Evolutionary conservation across 805 yeast species (phyloP).

Genomic region (Candida alai): DNA sequence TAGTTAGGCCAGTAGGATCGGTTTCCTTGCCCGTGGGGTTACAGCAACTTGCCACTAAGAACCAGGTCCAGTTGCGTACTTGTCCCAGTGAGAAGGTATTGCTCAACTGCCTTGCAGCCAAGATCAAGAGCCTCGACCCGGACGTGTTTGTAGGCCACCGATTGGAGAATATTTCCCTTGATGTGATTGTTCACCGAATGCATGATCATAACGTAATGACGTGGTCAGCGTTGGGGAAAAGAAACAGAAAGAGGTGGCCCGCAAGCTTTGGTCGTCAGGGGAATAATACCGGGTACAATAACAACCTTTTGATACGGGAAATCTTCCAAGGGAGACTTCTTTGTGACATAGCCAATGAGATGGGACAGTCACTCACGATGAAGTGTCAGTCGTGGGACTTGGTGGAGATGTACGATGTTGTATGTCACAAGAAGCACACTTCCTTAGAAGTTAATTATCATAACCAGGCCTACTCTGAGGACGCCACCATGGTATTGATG

Average conservation of each 20-base stretch:
- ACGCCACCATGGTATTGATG: slow-evolving; percentile 61
- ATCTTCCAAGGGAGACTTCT: slow-evolving; percentile 80
- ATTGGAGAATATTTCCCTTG: slow-evolving; percentile 73
- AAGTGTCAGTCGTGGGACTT: slow-evolving; percentile 95
- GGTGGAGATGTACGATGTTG: slow-evolving; percentile 82
- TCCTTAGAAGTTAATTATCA: slow-evolving; percentile 73
- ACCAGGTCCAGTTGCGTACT: slow-evolving; percentile 47
- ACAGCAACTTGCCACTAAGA: slow-evolving; percentile 53
- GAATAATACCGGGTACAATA: slow-evolving; percentile 30
- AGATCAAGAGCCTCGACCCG: slow-evolving; percentile 75
- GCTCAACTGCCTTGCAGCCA: slow-evolving; percentile 68
- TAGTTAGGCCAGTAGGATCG: slow-evolving; percentile 74
- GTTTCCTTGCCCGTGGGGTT: slow-evolving; percentile 74
- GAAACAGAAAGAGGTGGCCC: slow-evolving; percentile 75
- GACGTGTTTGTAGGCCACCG: slow-evolving; percentile 89
- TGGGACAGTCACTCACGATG: slow-evolving; percentile 88
- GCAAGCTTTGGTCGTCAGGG: slow-evolving; percentile 57
- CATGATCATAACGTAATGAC: slow-evolving; percentile 65
- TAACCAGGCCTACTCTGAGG: slow-evolving; percentile 60
- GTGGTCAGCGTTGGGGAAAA: slow-evolving; percentile 83
- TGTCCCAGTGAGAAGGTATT: slow-evolving; percentile 74
- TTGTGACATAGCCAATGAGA: slow-evolving; percentile 90
- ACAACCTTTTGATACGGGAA: slow-evolving; percentile 59
- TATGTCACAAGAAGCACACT: slow-evolving; percentile 59
- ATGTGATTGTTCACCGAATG: slow-evolving; percentile 78